A percentile compares a stretch with the other conserved stretches of the same genome.
phyloP scores from a whole-genome alignment of 2,329 filamentous ascomycete species.

The Chaetomium sp. region DNA sequence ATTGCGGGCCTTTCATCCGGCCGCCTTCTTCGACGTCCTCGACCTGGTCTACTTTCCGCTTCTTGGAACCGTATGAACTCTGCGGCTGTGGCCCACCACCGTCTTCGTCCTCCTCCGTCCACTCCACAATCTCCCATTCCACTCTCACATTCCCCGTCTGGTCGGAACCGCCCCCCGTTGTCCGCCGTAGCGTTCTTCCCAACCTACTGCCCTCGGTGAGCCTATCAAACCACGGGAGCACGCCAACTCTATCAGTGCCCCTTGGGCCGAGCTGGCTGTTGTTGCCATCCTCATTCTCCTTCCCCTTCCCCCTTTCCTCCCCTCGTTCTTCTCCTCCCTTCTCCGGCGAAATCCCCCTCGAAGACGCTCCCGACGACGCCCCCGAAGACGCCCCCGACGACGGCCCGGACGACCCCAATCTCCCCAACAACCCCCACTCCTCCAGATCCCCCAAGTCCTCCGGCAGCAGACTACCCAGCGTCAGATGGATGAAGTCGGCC shows the following conservation, averaged over 20 bases:
- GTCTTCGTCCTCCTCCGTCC: slow-evolving; percentile 42
- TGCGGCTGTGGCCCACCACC: slow-evolving; percentile 20
- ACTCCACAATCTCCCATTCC: slow-evolving; percentile 83
- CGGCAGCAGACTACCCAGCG: slow-evolving; percentile 67
- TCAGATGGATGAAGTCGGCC: slow-evolving; percentile 72
- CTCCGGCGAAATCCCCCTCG: slow-evolving; percentile 35
- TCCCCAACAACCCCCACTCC: slow-evolving; percentile 61
- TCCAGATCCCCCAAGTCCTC: slow-evolving; percentile 68
- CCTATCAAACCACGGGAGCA: slow-evolving; percentile 79
- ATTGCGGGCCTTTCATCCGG: slow-evolving; percentile 17
- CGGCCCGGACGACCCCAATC: background rate
- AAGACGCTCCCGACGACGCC: no score
- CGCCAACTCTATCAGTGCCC: slow-evolving; percentile 50
- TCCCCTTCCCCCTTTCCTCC: background rate
- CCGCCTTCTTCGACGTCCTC: slow-evolving; percentile 24
- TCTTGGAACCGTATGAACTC: slow-evolving; percentile 23
- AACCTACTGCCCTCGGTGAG: slow-evolving; percentile 71
- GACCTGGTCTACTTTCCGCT: slow-evolving; percentile 46
- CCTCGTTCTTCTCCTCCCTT: slow-evolving; percentile 23
- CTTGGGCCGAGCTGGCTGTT: background rate
- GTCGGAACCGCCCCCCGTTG: slow-evolving; percentile 48
- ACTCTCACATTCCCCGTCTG: slow-evolving; percentile 56
- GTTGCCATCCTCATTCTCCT: background rate
- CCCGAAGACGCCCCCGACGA: no score
- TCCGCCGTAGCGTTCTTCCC: slow-evolving; percentile 54